Evolutionary conservation across 768 basidiomycete species (phyloP).

Genomic region (Hysterangium stoloniferum): DNA sequence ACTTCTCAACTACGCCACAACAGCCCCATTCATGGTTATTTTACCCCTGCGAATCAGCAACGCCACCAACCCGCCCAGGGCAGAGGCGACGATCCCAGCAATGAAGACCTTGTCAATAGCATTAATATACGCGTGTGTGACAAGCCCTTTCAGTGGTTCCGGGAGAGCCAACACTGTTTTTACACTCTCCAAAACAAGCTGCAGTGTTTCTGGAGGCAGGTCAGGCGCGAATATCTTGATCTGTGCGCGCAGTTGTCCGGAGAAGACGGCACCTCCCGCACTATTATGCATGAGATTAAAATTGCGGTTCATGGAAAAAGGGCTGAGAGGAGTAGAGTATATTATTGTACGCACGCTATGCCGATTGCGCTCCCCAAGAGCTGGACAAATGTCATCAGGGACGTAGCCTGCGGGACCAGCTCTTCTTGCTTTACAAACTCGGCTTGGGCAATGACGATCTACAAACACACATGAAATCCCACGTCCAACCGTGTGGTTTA

Average conservation of each 20-base stretch:
- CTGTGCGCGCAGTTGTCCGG: background rate
- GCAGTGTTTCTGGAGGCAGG: background rate
- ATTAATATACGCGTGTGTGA: background rate
- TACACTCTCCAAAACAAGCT: background rate
- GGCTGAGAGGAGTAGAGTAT: background rate
- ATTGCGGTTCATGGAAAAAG: background rate
- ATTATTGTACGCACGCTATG: background rate
- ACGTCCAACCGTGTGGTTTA: constrained; percentile 16
- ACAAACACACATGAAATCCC: constrained; percentile 11
- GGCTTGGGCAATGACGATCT: constrained; percentile 19
- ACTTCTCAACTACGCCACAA: background rate
- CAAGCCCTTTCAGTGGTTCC: background rate
- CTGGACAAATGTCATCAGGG: constrained; percentile 16
- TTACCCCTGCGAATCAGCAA: background rate
- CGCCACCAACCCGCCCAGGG: background rate
- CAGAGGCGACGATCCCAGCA: background rate
- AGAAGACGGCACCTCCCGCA: background rate
- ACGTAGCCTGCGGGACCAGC: constrained; percentile 19
- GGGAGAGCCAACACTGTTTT: background rate
- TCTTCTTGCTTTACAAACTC: constrained; percentile 18
- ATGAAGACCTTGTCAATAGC: background rate
- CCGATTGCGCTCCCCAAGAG: background rate
- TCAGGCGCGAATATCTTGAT: background rate
- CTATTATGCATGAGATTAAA: background rate
- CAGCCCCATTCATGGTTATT: background rate